A percentile compares a stretch with the other conserved stretches of the same genome.
Evolutionary conservation across 73 alveolate species (phyloP).

Genomic region (Tetrahymena malaccensis): DNA sequence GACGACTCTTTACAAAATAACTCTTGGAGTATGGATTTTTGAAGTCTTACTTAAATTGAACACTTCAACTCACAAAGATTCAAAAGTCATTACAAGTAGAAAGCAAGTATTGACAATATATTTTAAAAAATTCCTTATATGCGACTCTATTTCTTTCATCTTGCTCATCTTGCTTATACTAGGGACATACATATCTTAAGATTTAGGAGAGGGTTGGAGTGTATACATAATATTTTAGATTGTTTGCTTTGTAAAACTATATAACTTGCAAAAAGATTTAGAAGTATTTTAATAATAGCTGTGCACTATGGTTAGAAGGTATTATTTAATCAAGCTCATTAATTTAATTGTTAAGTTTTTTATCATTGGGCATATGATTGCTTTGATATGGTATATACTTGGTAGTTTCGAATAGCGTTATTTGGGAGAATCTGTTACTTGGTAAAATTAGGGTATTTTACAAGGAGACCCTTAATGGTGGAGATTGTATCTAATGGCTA

Average conservation of each 20-base stretch:
- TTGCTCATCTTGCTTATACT: background rate
- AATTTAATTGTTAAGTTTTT: background rate
- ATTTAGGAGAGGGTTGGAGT: background rate
- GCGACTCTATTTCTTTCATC: background rate
- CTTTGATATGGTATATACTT: background rate
- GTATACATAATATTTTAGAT: background rate
- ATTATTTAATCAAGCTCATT: background rate
- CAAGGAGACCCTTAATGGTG: background rate
- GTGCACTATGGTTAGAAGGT: background rate
- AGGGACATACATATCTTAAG: background rate
- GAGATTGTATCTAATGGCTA: background rate
- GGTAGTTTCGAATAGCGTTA: background rate
- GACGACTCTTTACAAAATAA: background rate
- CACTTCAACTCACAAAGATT: background rate
- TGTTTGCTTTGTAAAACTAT: background rate
- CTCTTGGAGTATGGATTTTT: background rate
- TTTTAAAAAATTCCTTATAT: background rate
- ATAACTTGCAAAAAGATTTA: background rate
- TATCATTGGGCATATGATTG: background rate
- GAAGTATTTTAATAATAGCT: background rate
- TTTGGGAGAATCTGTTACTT: background rate
- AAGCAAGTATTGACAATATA: background rate
- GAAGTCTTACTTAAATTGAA: background rate
- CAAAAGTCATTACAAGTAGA: background rate
- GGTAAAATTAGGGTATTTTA: background rate